A percentile compares a stretch with the other conserved stretches of the same genome.
phyloP scores from a whole-genome alignment of 2,329 filamentous ascomycete genomes.

The Bipolaris zeicola region DNA sequence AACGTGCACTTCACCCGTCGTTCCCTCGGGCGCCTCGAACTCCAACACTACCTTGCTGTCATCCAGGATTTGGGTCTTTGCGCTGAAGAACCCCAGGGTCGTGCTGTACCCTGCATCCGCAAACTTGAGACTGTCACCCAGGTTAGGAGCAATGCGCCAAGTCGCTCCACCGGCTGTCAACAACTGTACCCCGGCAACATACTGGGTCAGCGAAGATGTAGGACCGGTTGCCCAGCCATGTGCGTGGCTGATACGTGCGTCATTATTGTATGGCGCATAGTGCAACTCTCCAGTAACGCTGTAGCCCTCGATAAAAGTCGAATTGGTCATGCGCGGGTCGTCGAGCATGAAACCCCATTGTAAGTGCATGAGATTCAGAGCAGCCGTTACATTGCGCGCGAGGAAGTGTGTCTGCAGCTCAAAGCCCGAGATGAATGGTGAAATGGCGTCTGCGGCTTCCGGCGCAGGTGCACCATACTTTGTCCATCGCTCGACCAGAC shows the following conservation, averaged over 20 bases:
- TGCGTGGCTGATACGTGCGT: conserved; percentile 56
- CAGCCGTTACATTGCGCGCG: conserved; percentile 48
- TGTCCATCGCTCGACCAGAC: conserved; percentile 47
- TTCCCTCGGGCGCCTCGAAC: conserved; percentile 40
- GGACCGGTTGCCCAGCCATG: conserved; percentile 60
- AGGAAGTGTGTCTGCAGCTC: conserved; percentile 55
- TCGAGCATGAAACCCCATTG: conserved; percentile 64
- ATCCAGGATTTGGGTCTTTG: conserved; percentile 31
- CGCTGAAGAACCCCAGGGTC: conserved; percentile 45
- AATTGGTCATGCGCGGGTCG: conserved; percentile 59
- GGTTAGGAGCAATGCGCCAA: conserved; percentile 47
- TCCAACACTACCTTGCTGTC: conserved; percentile 23
- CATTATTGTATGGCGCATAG: conserved; percentile 58
- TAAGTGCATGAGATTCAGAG: conserved; percentile 52
- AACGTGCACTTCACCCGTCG: conserved; percentile 36
- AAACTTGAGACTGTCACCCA: conserved; percentile 41
- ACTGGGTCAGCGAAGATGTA: conserved; percentile 51
- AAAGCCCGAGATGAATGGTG: conserved; percentile 56
- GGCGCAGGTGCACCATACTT: conserved; percentile 54
- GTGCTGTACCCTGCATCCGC: conserved; percentile 50
- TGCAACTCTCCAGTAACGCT: conserved; percentile 53
- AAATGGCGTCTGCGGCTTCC: conserved; percentile 55
- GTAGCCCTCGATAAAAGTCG: conserved; percentile 60
- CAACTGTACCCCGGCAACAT: conserved; percentile 51
- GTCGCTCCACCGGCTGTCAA: conserved; percentile 44